Evolutionary conservation across 192 early-diverging fungal genomes (phyloP).

Genomic region (Spizellomyces sp.): DNA sequence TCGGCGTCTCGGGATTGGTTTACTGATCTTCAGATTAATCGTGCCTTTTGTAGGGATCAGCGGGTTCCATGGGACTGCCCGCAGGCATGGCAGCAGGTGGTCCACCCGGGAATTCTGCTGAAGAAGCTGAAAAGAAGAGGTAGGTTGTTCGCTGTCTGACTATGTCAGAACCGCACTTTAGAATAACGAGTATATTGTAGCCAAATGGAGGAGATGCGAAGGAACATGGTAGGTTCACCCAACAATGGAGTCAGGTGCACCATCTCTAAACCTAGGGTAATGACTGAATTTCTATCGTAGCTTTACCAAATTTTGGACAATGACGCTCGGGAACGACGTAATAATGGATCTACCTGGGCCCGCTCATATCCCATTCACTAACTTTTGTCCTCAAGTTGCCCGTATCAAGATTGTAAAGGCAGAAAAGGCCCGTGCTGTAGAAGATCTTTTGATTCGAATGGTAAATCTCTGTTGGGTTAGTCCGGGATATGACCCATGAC

Average conservation of each 20-base stretch:
- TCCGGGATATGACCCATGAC: neutral
- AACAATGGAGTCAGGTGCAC: no score
- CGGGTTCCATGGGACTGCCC: constrained; percentile 31
- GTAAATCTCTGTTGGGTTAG: constrained; percentile 17
- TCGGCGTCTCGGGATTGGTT: constrained; percentile 28
- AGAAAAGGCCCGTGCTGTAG: constrained; percentile 84
- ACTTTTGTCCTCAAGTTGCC: constrained; percentile 57
- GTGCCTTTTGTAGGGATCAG: neutral
- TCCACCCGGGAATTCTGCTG: constrained; percentile 44
- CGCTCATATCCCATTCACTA: neutral
- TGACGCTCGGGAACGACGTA: constrained; percentile 80
- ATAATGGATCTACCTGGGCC: constrained; percentile 13
- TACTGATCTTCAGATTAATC: constrained; percentile 21
- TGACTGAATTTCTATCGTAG: constrained; percentile 34
- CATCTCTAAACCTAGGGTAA: no score
- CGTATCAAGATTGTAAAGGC: constrained; percentile 90
- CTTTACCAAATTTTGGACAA: constrained; percentile 80
- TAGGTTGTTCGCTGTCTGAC: constrained; percentile 25
- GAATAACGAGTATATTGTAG: constrained; percentile 36
- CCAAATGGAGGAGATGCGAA: constrained; percentile 84
- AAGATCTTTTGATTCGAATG: constrained; percentile 91
- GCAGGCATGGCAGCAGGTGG: constrained; percentile 47
- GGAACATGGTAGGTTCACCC: constrained; percentile 62
- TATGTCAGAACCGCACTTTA: neutral
- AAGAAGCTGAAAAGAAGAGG: constrained; percentile 75